A percentile compares a stretch with the other conserved stretches of the same genome.
Conservation (phyloP, 345 rosid species). For the Anastatica hierochuntica region DNA sequence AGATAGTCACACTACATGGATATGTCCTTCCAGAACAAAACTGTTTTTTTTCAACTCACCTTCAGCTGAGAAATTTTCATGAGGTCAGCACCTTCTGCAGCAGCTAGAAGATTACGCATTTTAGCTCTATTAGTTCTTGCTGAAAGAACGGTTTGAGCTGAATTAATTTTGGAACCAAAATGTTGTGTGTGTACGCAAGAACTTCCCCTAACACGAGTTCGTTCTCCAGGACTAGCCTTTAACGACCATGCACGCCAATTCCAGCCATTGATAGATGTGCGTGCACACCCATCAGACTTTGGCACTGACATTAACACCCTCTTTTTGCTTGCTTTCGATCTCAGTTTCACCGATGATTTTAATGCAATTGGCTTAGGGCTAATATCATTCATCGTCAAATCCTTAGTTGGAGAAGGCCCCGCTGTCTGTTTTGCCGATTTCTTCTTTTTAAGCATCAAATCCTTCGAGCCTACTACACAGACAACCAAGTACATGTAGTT, state of each 20-base stretch:
- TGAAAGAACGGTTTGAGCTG: slow-evolving; percentile 63
- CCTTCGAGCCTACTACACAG: slow-evolving; percentile 33
- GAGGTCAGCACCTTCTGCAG: slow-evolving; percentile 93
- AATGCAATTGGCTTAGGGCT: slow-evolving; percentile 25
- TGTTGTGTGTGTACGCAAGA: slow-evolving; percentile 26
- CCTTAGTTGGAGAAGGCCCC: slow-evolving; percentile 28
- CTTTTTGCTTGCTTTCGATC: slow-evolving; percentile 32
- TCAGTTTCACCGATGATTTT: slow-evolving; percentile 26
- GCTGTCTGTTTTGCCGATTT: slow-evolving; percentile 19
- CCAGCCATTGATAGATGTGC: slow-evolving; percentile 86
- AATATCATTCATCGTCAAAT: slow-evolving; percentile 29
- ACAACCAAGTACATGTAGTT: slow-evolving; percentile 11
- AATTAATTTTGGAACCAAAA: slow-evolving; percentile 41
- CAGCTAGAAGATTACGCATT: slow-evolving; percentile 95
- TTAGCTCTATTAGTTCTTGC: slow-evolving; percentile 96
- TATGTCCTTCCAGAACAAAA: slow-evolving; percentile 13
- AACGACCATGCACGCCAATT: slow-evolving; percentile 90
- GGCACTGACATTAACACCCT: slow-evolving; percentile 41
- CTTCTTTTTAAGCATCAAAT: slow-evolving; percentile 45
- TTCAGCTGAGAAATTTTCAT: slow-evolving; percentile 84
- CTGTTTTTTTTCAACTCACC: slow-evolving; percentile 34
- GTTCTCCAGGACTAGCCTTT: slow-evolving; percentile 69
- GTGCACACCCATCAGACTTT: slow-evolving; percentile 80
- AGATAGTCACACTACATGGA: neutral
- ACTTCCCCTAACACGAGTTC: slow-evolving; percentile 67